phyloP scores from a whole-genome alignment of 1,284 basidiomycete species.

The Rhodotorula sp. region DNA sequence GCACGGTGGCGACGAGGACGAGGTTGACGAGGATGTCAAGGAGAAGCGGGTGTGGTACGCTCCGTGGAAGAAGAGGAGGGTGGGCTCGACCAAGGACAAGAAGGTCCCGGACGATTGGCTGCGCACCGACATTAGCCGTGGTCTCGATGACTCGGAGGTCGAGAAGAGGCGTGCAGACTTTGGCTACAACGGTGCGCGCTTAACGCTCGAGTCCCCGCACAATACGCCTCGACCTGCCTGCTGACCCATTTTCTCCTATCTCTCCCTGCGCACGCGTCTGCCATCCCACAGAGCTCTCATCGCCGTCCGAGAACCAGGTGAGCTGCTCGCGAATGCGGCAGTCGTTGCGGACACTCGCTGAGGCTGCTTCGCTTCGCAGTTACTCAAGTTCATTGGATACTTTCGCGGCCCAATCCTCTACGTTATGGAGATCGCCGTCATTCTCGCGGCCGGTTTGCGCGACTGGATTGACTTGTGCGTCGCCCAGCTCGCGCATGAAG shows the following conservation, averaged over 20 bases:
- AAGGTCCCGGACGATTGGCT: slow-evolving; percentile 53
- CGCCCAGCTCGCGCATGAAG: too few species aligned
- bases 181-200: slow-evolving; percentile 46
- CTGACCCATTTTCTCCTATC: not conserved
- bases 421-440: slow-evolving; percentile 52
- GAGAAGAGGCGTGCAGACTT: slow-evolving; percentile 47
- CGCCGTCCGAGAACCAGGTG: too few species aligned
- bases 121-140: slow-evolving; percentile 55
- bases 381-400: slow-evolving; percentile 55
- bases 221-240: too few species aligned
- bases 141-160: slow-evolving; percentile 53
- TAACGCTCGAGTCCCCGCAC: too few species aligned
- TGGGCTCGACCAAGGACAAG: slow-evolving; percentile 46
- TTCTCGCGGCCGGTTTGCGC: slow-evolving; percentile 51
- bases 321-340: too few species aligned
- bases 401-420: slow-evolving; percentile 52
- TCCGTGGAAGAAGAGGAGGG: slow-evolving; percentile 53
- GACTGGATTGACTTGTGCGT: slow-evolving; percentile 54
- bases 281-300: not conserved
- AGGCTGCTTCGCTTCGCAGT: slow-evolving; percentile 36
- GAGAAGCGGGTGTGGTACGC: slow-evolving; percentile 48
- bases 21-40: slow-evolving; percentile 46
- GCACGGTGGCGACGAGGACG: slow-evolving; percentile 42
- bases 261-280: not conserved
- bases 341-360: too few species aligned